Evolutionary conservation across 177 flowering plant genomes (phyloP).

Genomic region (Telopea speciosissima): DNA sequence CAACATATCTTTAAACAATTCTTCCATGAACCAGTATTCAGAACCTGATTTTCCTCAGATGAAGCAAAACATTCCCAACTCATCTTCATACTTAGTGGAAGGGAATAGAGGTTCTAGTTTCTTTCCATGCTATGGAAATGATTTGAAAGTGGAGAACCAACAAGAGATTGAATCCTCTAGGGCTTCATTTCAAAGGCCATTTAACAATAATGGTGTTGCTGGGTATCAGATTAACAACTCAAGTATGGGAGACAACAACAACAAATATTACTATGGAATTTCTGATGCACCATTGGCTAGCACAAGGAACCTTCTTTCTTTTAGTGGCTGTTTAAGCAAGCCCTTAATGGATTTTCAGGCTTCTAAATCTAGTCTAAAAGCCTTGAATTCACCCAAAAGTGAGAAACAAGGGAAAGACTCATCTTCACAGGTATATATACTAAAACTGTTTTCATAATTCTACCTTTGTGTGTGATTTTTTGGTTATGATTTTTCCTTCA

Average conservation of each 20-base stretch:
- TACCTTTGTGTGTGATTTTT: neutral
- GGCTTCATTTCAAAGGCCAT: constrained; percentile 18
- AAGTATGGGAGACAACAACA: constrained; percentile 16
- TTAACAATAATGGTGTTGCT: constrained; percentile 7
- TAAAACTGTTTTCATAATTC: neutral
- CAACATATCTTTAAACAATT: constrained; percentile 18
- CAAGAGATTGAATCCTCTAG: constrained; percentile 13
- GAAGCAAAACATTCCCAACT: constrained; percentile 14
- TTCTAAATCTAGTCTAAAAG: constrained; percentile 22
- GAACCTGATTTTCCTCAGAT: constrained; percentile 12
- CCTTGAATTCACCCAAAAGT: constrained; percentile 21
- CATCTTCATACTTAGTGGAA: constrained; percentile 7
- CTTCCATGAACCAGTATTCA: constrained; percentile 18
- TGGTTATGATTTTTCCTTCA: neutral
- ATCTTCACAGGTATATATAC: constrained; percentile 34
- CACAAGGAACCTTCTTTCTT: constrained; percentile 26
- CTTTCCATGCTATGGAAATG: constrained; percentile 25
- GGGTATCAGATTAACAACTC: constrained; percentile 23
- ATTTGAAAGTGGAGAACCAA: constrained; percentile 20
- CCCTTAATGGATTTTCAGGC: constrained; percentile 28
- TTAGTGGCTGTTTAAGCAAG: constrained; percentile 25
- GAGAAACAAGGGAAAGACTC: constrained; percentile 35
- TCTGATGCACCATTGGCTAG: constrained; percentile 18
- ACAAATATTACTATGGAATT: constrained; percentile 19
- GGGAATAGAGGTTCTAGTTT: constrained; percentile 14